Evolutionary conservation across 73 alveolate species (phyloP).

Genomic region (Tetrahymena malaccensis): DNA sequence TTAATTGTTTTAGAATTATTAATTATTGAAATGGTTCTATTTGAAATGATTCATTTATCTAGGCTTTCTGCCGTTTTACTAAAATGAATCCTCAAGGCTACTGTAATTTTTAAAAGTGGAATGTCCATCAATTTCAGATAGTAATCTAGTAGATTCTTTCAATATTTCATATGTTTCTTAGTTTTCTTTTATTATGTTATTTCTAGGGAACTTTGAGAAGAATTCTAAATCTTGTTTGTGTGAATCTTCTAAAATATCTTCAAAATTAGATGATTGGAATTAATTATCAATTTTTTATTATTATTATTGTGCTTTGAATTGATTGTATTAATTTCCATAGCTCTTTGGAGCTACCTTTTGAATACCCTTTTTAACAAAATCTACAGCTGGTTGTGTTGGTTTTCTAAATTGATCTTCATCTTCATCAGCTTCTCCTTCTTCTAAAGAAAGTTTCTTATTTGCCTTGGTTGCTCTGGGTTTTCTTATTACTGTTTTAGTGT

Average conservation of each 20-base stretch:
- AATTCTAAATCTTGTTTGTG: not conserved
- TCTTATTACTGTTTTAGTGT: not conserved
- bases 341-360: not conserved
- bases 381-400: not conserved
- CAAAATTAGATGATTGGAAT: not conserved
- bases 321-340: not conserved
- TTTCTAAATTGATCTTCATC: not conserved
- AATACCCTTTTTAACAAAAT: not conserved
- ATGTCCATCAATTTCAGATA: not conserved
- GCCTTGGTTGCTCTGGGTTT: not conserved
- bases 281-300: not conserved
- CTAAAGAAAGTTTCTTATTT: not conserved
- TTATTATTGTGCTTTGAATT: not conserved
- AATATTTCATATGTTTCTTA: not conserved
- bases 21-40: not conserved
- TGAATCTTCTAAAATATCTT: not conserved
- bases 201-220: not conserved
- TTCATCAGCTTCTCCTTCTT: not conserved
- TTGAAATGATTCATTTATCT: not conserved
- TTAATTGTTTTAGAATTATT: not conserved
- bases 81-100: not conserved
- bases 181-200: not conserved
- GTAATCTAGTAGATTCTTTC: not conserved
- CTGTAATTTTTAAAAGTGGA: not conserved
- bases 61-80: not conserved